phyloP scores from a whole-genome alignment of 129 eudicot species.

The Tanacetum coccineum region DNA sequence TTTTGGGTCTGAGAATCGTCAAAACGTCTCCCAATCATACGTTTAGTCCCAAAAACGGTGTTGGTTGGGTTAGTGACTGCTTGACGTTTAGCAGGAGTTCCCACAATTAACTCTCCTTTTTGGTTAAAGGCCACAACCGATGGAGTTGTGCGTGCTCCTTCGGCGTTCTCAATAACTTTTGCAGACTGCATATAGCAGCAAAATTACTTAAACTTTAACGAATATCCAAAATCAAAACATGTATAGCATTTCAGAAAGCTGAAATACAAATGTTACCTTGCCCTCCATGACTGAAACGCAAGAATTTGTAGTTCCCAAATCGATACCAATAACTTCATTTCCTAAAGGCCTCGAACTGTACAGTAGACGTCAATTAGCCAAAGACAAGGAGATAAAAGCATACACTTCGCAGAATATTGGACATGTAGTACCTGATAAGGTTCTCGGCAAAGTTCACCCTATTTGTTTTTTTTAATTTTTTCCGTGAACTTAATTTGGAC shows the following conservation, averaged over 20 bases:
- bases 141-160: constrained; percentile 94
- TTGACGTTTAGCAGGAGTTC: constrained; percentile 96
- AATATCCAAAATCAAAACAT: neutral
- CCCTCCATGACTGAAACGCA: constrained; percentile 99
- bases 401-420: neutral
- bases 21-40: constrained; percentile 82
- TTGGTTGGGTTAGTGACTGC: constrained; percentile 95
- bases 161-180: constrained; percentile 87
- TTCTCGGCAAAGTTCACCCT: constrained; percentile 59
- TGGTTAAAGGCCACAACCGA: constrained; percentile 88
- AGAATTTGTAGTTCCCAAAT: constrained; percentile 96
- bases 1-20: constrained; percentile 85
- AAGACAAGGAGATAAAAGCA: neutral
- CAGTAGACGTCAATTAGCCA: neutral
- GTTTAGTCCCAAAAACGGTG: constrained; percentile 82
- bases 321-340: constrained; percentile 93
- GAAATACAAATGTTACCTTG: constrained; percentile 41
- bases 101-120: constrained; percentile 86
- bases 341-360: constrained; percentile 77
- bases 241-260: neutral
- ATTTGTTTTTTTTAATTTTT: no score
- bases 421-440: constrained; percentile 60
- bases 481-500: constrained; percentile 32
- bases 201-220: neutral
- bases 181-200: constrained; percentile 46